Evolutionary conservation across 257 asterid species (phyloP), one percentile per base, ranked within the genome.

Genomic region (Dorcoceras hygrometricum): DNA sequence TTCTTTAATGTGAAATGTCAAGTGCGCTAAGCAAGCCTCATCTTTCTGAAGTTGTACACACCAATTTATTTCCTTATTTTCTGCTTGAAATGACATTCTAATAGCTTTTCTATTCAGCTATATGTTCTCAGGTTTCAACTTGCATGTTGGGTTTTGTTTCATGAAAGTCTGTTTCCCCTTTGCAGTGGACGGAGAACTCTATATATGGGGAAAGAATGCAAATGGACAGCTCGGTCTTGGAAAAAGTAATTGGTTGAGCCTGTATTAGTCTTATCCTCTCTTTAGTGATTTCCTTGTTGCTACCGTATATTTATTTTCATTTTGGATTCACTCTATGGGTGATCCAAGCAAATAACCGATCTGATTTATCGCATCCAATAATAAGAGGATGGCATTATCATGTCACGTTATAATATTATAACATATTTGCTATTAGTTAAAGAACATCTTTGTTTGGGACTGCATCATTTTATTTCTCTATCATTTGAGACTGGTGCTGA

Each of bases 221-320:
- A 83, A 76, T 66, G 99, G 97, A 66, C 99, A 93, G 76, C 97
- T 93, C 73, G 99, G 97, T 75, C 86, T 90, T 65, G 97, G 99
- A 79, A 93, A 90, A 82, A 93, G 99, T 90, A 88, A 81, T 74
- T 54, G 58, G 43, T 46, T 46, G 23, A 23, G 66, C 51, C 68
- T 46, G 23, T 19, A 64, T 51, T 57, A 27, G 51, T 69, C 23
- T 62, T 43, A 53, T 63, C 61, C 62, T 64, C 57, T 74, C 58
- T 39, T 63, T 55, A 56, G 27, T 24, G 58, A 57, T 73, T 69
- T 62, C 53, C 63, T 19, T 24, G 23, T 75, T 57, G 3, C 29
- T 54, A 24, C 39, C 65, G 34, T 19, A 26, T 34, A 54, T 56
- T 14, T 9, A 73, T 19, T 46, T 39, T 36, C 20, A 62, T n/a